A percentile compares a stretch with the other conserved stretches of the same genome.
Evolutionary conservation across 495 filamentous ascomycete genomes (phyloP).

Genomic region (Penicillium herquei): DNA sequence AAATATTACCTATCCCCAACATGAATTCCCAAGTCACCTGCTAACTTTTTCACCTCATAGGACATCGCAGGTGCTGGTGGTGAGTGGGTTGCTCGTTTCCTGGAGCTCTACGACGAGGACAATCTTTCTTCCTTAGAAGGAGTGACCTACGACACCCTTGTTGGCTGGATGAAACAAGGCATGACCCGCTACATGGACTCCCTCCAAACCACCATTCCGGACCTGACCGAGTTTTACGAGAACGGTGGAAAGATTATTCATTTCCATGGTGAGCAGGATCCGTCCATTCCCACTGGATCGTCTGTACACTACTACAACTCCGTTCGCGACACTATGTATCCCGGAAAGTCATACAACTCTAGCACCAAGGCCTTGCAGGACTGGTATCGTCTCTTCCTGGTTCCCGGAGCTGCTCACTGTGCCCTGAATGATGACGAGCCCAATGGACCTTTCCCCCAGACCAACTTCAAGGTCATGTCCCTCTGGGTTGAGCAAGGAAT

Average conservation of each 20-base stretch:
- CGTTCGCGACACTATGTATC: slow-evolving; percentile 51
- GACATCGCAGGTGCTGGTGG: slow-evolving; percentile 33
- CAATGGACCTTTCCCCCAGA: slow-evolving; percentile 45
- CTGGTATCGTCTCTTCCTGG: slow-evolving; percentile 50
- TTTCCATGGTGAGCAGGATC: slow-evolving; percentile 52
- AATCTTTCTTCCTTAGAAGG: slow-evolving; percentile 35
- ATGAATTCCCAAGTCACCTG: background rate
- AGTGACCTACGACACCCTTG: slow-evolving; percentile 48
- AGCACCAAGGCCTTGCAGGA: slow-evolving; percentile 38
- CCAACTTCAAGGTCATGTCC: slow-evolving; percentile 41
- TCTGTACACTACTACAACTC: slow-evolving; percentile 50
- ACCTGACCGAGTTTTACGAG: slow-evolving; percentile 41
- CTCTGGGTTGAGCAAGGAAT: slow-evolving; percentile 51
- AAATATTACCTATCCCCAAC: background rate
- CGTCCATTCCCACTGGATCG: slow-evolving; percentile 43
- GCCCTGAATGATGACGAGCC: slow-evolving; percentile 36
- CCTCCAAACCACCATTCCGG: slow-evolving; percentile 40
- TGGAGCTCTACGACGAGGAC: slow-evolving; percentile 29
- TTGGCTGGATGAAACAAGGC: slow-evolving; percentile 31
- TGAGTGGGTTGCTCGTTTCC: slow-evolving; percentile 31
- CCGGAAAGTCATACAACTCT: slow-evolving; percentile 30
- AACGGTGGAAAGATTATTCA: slow-evolving; percentile 52
- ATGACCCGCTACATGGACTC: slow-evolving; percentile 29
- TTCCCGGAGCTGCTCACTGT: slow-evolving; percentile 53
- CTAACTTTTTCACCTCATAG: background rate